Percentiles rank a stretch among this genome's conserved stretches.
Conservation (phyloP, 371 early-diverging fungal species). For the Fennellomyces sp. region DNA sequence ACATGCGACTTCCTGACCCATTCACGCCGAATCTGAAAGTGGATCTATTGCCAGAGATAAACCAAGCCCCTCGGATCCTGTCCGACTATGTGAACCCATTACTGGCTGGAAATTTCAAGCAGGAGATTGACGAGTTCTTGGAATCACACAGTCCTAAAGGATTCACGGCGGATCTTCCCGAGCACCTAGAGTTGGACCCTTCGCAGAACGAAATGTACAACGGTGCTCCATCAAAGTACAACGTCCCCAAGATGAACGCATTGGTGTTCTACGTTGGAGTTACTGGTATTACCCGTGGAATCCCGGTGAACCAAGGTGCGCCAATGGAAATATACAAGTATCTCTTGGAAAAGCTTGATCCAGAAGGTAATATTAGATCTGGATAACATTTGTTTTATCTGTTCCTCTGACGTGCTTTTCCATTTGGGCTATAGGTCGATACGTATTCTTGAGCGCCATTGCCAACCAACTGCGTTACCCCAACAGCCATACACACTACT, state of each 20-base stretch:
- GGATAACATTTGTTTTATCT: neutral
- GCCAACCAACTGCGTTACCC: constrained; percentile 98
- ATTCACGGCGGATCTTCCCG: constrained; percentile 63
- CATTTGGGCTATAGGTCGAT: constrained; percentile 62
- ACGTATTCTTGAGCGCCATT: constrained; percentile 87
- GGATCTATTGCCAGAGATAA: constrained; percentile 85
- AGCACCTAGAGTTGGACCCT: constrained; percentile 31
- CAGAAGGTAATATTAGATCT: constrained; percentile 85
- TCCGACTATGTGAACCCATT: constrained; percentile 81
- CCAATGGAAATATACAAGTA: constrained; percentile 87
- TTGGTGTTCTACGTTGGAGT: constrained; percentile 90
- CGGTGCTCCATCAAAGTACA: constrained; percentile 61
- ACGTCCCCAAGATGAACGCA: constrained; percentile 83
- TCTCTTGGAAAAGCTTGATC: constrained; percentile 75
- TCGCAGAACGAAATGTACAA: constrained; percentile 8
- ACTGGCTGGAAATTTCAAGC: constrained; percentile 60
- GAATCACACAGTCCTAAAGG: constrained; percentile 59
- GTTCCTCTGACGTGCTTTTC: neutral
- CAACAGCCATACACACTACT: constrained; percentile 95
- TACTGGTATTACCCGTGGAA: constrained; percentile 68
- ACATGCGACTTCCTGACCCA: constrained; percentile 95
- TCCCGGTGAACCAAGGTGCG: constrained; percentile 70
- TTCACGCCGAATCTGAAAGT: constrained; percentile 95
- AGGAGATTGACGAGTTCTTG: constrained; percentile 77
- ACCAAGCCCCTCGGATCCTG: constrained; percentile 81